Evolutionary conservation across 2,329 filamentous ascomycete species (phyloP), one percentile per base, ranked within the genome.

Genomic region (Gremmenia infestans): DNA sequence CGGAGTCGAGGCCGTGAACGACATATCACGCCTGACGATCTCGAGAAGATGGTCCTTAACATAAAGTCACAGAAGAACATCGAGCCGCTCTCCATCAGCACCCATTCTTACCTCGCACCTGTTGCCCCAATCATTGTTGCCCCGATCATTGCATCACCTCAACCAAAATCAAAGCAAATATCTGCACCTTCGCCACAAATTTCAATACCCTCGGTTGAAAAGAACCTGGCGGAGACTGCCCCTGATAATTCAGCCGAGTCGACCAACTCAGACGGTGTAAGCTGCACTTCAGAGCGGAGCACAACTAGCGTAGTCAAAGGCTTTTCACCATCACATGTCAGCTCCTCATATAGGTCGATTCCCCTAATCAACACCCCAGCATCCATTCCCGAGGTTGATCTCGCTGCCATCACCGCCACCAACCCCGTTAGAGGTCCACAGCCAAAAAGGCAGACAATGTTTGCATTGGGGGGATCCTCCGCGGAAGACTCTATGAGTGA

Each of bases 41-140:
- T 97, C 32, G 91, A 96, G 73, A 95, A 95, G 76, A 95, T 97
- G 82, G 90, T 97, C 43, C 84, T 89, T 55, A 91, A 87, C 40
- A 97, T 97, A 70, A 89, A 95, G 72, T 88, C 94, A 73, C 91
- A 89, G 73, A 85, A 85, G 72, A 80, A 81, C 47, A 77, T 93
- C 22, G 78, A 82, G 66, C 83, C 78, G 64, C 73, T 85, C 8
- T 77, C 80, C 15, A 54, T 61, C 19, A 63, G 53, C 52, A 65
- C 48, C 15, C 64, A 70, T 62, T 62, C 73, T 51, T 65, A 74
- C 61, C 57, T 70, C 55, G 63, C 72, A 54, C 82, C 78, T 19
- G 19, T 2, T 19, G 19, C 19, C 19, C 19, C 19, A 19, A 19
- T 19, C 19, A 19, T 19, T 65, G 72, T 83, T 5, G 78, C 80